Percentiles rank a stretch among this genome's conserved stretches.
Evolutionary conservation across 208 protist species (phyloP).

Genomic region (Giardia duodenalis): DNA sequence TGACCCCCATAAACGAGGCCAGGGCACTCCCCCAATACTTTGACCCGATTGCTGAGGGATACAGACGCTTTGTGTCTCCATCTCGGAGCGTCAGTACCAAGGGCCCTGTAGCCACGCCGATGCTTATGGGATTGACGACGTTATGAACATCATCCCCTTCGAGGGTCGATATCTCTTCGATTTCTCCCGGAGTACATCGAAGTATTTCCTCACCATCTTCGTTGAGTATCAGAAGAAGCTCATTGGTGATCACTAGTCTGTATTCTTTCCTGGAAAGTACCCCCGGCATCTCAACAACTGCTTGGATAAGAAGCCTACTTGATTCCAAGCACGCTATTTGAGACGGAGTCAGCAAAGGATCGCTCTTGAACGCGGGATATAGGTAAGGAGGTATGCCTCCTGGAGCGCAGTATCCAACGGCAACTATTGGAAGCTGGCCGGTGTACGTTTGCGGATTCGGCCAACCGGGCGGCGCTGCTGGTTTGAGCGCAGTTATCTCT

Average conservation of each 20-base stretch:
- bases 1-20: background rate
- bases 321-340: background rate
- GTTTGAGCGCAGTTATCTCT: background rate
- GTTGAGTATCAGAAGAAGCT: background rate
- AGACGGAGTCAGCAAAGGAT: background rate
- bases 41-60: background rate
- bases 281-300: background rate
- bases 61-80: background rate
- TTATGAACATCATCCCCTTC: background rate
- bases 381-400: background rate
- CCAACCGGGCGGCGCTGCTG: background rate
- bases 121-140: background rate
- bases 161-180: background rate
- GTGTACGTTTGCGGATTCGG: background rate
- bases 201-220: background rate
- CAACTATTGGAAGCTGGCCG: background rate
- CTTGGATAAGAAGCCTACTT: background rate
- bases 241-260: background rate
- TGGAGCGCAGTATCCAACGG: background rate
- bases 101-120: background rate
- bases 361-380: background rate
- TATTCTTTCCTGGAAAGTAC: background rate
- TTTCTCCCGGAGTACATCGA: background rate
- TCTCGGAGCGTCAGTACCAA: background rate
- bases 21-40: background rate